A percentile compares a stretch with the other conserved stretches of the same genome.
Conservation (phyloP, 148 eudicot species). For the Simmondsia chinensis region DNA sequence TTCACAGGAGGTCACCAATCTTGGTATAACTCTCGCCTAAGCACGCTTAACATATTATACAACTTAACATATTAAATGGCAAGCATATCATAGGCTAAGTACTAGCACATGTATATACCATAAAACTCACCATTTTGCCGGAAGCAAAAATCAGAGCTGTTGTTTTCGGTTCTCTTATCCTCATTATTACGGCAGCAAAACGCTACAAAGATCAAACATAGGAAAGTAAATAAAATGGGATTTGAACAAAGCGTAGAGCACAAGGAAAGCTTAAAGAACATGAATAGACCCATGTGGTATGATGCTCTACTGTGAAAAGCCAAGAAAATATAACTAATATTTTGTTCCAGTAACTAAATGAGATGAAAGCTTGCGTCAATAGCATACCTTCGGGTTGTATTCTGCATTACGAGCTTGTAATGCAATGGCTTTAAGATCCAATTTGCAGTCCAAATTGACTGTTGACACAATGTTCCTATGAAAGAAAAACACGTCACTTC, state of each 20-base stretch:
- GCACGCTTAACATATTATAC: no score
- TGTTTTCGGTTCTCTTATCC: conserved; percentile 89
- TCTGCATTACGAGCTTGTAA: conserved; percentile 86
- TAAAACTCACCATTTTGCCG: conserved; percentile 90
- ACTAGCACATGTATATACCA: no score
- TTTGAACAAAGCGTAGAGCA: no score
- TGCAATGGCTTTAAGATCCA: conserved; percentile 81
- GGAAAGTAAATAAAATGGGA: not conserved
- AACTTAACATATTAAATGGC: no score
- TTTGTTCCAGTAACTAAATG: no score
- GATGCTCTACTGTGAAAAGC: no score
- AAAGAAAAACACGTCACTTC: not conserved
- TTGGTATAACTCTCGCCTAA: no score
- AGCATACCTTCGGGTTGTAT: conserved; percentile 72
- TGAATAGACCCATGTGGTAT: no score
- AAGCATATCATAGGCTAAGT: no score
- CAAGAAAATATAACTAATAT: no score
- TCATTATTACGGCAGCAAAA: conserved; percentile 94
- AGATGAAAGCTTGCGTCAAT: not conserved
- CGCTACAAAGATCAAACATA: conserved; percentile 33
- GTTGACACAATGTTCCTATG: conserved; percentile 76
- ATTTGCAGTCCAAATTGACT: conserved; percentile 77
- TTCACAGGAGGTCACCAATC: no score
- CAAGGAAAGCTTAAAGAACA: no score
- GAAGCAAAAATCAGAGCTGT: conserved; percentile 89